Evolutionary conservation across 1,284 basidiomycete genomes (phyloP).

Genomic region (Xerocomus amazonicus): DNA sequence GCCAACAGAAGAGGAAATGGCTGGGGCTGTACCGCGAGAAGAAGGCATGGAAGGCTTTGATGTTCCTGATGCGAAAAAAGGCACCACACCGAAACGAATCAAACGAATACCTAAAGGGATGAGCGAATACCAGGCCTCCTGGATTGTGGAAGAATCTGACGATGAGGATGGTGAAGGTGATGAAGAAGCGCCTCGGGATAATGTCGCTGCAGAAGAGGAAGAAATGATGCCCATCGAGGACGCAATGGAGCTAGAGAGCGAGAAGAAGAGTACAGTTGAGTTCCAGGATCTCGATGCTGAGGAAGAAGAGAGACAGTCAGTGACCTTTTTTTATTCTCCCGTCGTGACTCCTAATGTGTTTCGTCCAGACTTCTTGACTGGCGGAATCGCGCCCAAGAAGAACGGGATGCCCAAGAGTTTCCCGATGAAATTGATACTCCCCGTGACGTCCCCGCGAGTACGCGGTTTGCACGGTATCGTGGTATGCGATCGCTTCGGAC

Average conservation of each 20-base stretch:
- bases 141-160: conserved; percentile 84
- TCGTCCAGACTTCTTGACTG: conserved; percentile 61
- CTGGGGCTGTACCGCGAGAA: conserved; percentile 36
- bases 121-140: conserved; percentile 91
- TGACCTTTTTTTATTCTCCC: conserved; percentile 9
- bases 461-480: conserved; percentile 91
- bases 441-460: conserved; percentile 76
- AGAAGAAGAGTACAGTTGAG: conserved; percentile 42
- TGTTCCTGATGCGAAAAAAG: conserved; percentile 62
- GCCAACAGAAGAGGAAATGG: conserved; percentile 98
- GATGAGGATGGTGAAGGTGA: conserved; percentile 53
- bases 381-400: conserved; percentile 64
- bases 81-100: conserved; percentile 71
- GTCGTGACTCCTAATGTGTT: conserved; percentile 7
- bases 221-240: conserved; percentile 42
- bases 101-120: conserved; percentile 84
- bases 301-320: conserved; percentile 82
- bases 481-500: conserved; percentile 93
- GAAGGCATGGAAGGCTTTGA: conserved; percentile 22
- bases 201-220: conserved; percentile 44
- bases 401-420: conserved; percentile 80
- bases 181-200: conserved; percentile 25
- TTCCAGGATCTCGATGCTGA: conserved; percentile 80
- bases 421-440: conserved; percentile 99
- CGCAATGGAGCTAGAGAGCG: conserved; percentile 62